phyloP scores from a whole-genome alignment of 345 rosid species.

The Ailanthus altissimus region DNA sequence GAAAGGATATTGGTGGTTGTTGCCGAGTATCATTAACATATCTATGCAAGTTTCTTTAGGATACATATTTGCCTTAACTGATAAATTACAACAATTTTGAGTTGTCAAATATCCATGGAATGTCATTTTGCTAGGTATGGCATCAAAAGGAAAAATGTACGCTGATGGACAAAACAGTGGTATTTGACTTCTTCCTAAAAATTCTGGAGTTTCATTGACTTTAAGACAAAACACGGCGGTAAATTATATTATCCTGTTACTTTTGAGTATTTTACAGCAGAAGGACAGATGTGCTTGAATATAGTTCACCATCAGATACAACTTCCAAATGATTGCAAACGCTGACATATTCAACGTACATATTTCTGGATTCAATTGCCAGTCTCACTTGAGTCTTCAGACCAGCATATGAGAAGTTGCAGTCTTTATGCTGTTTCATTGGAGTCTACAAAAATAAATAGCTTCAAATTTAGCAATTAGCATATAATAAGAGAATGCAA shows the following conservation, averaged over 20 bases:
- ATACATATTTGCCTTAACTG: background rate
- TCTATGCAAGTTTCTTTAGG: background rate
- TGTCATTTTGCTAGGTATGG: background rate
- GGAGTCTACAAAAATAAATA: conserved; percentile 54
- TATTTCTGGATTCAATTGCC: conserved; percentile 82
- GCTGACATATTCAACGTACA: conserved; percentile 46
- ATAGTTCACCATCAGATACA: conserved; percentile 7
- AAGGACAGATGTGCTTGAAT: background rate
- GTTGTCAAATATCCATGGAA: background rate
- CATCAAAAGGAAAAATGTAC: background rate
- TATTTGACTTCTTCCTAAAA: background rate
- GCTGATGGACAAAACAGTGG: background rate
- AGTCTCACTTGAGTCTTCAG: conserved; percentile 93
- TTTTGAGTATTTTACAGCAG: background rate
- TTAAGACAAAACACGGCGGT: background rate
- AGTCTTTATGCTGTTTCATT: conserved; percentile 87
- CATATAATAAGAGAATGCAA: conserved; percentile 3
- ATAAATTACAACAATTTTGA: background rate
- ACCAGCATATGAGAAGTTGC: conserved; percentile 96
- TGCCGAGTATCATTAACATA: background rate
- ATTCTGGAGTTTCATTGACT: background rate
- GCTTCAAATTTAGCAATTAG: conserved; percentile 10
- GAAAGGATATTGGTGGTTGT: background rate
- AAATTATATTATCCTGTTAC: background rate
- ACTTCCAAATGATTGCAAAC: conserved; percentile 9